Conservation (phyloP, 2,329 filamentous ascomycete genomes). For the Lachnellula willkommii region DNA sequence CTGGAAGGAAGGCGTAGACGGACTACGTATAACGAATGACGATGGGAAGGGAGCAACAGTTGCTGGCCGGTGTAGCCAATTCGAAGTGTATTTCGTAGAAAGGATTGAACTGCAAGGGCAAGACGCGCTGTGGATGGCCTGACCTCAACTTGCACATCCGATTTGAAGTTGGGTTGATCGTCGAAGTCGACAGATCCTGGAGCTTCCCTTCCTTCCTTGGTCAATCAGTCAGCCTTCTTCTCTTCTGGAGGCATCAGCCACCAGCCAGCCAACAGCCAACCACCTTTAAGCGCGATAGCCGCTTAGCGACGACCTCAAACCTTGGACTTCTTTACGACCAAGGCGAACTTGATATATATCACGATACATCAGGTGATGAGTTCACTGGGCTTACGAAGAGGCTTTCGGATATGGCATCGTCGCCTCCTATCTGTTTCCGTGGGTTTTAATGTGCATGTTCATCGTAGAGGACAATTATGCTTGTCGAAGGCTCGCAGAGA, state of each 20-base stretch:
- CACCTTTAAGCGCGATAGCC: slow-evolving; percentile 12
- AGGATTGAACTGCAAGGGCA: background rate
- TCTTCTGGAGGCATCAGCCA: slow-evolving; percentile 8
- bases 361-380: slow-evolving; percentile 24
- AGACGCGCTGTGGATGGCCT: background rate
- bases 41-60: background rate
- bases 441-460: background rate
- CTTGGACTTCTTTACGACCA: background rate
- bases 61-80: background rate
- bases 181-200: background rate
- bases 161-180: background rate
- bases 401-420: slow-evolving; percentile 26
- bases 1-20: background rate
- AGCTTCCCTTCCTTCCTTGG: background rate
- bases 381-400: slow-evolving; percentile 19
- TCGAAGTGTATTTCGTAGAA: background rate
- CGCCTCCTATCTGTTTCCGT: slow-evolving; percentile 8
- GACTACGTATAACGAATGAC: background rate
- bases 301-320: slow-evolving; percentile 14
- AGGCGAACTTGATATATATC: too few species aligned
- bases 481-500: slow-evolving; percentile 8
- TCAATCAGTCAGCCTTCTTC: background rate
- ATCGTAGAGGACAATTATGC: background rate
- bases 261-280: background rate
- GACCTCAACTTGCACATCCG: background rate